Evolutionary conservation across 345 rosid genomes (phyloP).

Genomic region (Microcos paniculata): DNA sequence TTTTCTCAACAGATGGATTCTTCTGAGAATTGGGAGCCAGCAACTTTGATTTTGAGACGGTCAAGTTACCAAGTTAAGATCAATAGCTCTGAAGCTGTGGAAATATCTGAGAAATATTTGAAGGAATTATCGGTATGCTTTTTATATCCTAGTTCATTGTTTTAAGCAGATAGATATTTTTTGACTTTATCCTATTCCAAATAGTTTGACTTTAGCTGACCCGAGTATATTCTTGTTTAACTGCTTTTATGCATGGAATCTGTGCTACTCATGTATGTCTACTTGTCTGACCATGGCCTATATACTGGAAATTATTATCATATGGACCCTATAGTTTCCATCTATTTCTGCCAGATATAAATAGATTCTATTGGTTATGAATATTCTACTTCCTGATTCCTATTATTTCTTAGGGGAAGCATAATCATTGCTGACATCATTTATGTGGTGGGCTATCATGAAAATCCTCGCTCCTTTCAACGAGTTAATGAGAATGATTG

Average conservation of each 20-base stretch:
- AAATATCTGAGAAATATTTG: conserved; percentile 61
- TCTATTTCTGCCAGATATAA: not conserved
- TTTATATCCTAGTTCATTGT: conserved; percentile 1
- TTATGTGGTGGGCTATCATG: not conserved
- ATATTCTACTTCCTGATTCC: not conserved
- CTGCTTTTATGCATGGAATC: not conserved
- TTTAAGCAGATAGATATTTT: not conserved
- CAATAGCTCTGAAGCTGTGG: conserved; percentile 37
- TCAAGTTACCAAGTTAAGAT: conserved; percentile 71
- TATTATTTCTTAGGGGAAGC: not conserved
- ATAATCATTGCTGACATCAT: not conserved
- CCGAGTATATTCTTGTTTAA: not conserved
- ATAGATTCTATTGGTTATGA: not conserved
- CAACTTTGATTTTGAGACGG: conserved; percentile 48
- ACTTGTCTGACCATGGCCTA: not conserved
- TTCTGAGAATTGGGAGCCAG: conserved; percentile 71
- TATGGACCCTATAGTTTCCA: not conserved
- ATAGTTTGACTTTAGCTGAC: not conserved
- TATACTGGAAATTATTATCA: not conserved
- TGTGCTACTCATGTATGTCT: not conserved
- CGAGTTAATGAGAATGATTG: not conserved
- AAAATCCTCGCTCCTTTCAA: not conserved
- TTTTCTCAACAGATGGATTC: conserved; percentile 52
- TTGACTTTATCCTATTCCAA: not conserved
- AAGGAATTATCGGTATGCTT: conserved; percentile 54